A percentile compares a stretch with the other conserved stretches of the same genome.
phyloP scores from a whole-genome alignment of 83 land plant species.

The Diphasiastrum complanatum region DNA sequence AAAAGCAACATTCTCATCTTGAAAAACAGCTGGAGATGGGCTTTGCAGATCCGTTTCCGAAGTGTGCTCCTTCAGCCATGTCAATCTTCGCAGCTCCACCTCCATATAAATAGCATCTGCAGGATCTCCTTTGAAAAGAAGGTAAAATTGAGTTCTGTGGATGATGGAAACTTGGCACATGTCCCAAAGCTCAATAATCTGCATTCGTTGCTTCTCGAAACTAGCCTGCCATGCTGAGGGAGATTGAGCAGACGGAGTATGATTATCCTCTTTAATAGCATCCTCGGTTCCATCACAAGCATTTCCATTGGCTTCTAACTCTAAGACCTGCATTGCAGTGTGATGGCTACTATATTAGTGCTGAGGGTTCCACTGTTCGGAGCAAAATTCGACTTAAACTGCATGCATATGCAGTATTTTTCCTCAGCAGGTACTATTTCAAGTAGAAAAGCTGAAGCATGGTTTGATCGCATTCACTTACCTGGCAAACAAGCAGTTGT shows the following conservation, averaged over 20 bases:
- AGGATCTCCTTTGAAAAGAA: slow-evolving; percentile 81
- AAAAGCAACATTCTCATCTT: slow-evolving; percentile 49
- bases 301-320: slow-evolving; percentile 74
- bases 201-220: slow-evolving; percentile 67
- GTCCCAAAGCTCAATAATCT: slow-evolving; percentile 87
- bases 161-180: slow-evolving; percentile 83
- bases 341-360: too few relatives aligned
- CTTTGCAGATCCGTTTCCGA: slow-evolving; percentile 30
- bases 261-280: slow-evolving; percentile 20
- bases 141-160: slow-evolving; percentile 85
- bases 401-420: background rate
- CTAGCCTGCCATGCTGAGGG: slow-evolving; percentile 49
- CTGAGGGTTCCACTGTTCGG: background rate
- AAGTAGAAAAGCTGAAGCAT: background rate
- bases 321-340: slow-evolving; percentile 58
- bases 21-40: slow-evolving; percentile 40
- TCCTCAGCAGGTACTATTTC: background rate
- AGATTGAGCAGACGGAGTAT: slow-evolving; percentile 30
- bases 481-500: slow-evolving; percentile 39
- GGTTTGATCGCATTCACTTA: slow-evolving; percentile 25
- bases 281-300: slow-evolving; percentile 22
- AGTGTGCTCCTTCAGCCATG: slow-evolving; percentile 82
- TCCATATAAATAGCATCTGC: slow-evolving; percentile 94
- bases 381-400: background rate
- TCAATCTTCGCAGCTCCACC: slow-evolving; percentile 86